Percentiles rank a stretch among this genome's conserved stretches.
phyloP scores from a whole-genome alignment of 2,329 filamentous ascomycete species.

The Paracoccidioides lutzii region DNA sequence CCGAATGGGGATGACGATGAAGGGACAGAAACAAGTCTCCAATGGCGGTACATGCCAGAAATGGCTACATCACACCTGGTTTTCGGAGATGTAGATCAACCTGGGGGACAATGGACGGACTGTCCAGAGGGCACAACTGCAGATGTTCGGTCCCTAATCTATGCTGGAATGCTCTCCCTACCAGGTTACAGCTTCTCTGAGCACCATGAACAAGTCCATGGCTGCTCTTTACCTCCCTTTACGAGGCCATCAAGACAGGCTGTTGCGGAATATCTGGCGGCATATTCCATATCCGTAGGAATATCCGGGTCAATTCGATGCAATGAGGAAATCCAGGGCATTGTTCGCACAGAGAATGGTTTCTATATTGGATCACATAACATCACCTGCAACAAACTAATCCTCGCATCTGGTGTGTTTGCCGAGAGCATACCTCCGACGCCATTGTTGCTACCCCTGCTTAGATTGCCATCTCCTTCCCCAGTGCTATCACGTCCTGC shows the following conservation, averaged over 20 bases:
- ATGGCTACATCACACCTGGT: conserved; percentile 42
- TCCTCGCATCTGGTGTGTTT: conserved; percentile 49
- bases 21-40: conserved; percentile 37
- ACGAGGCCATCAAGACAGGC: conserved; percentile 42
- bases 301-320: conserved; percentile 38
- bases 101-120: conserved; percentile 49
- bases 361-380: conserved; percentile 41
- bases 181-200: conserved; percentile 46
- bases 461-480: conserved; percentile 18
- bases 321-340: conserved; percentile 28
- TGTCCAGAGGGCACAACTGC: conserved; percentile 40
- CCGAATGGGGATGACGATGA: conserved; percentile 47
- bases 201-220: conserved; percentile 34
- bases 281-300: conserved; percentile 41
- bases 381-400: conserved; percentile 43
- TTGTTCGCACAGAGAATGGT: conserved; percentile 34
- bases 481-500: conserved; percentile 9
- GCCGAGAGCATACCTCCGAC: conserved; percentile 41
- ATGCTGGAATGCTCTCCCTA: conserved; percentile 48
- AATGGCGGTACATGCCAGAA: conserved; percentile 41
- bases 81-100: conserved; percentile 37
- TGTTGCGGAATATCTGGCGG: conserved; percentile 42
- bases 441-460: conserved; percentile 36
- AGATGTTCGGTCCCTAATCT: conserved; percentile 48
- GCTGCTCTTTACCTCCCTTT: conserved; percentile 36